Conservation (phyloP, 331 rosid species). For the Cydonia oblonga region DNA sequence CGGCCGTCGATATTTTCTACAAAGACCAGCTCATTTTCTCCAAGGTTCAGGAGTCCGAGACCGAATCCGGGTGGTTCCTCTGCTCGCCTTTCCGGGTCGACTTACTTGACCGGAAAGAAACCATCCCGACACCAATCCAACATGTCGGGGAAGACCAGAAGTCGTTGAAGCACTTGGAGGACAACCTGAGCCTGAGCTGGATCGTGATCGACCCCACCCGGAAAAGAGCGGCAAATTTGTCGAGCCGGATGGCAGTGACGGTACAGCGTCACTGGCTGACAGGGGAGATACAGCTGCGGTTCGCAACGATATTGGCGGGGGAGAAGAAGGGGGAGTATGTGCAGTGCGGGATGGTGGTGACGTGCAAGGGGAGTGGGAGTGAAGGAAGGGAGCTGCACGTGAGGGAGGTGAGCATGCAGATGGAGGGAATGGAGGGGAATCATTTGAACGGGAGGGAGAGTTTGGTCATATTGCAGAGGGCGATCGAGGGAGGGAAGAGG, state of each 20-base stretch:
- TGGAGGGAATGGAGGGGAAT: constrained; percentile 65
- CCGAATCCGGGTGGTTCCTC: constrained; percentile 47
- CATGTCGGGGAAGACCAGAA: constrained; percentile 13
- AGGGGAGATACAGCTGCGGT: constrained; percentile 41
- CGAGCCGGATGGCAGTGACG: constrained; percentile 49
- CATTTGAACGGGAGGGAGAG: constrained; percentile 55
- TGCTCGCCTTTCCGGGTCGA: constrained; percentile 57
- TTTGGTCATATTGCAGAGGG: constrained; percentile 39
- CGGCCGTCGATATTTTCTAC: constrained; percentile 66
- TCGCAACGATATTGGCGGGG: constrained; percentile 29
- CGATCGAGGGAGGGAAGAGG: constrained; percentile 42
- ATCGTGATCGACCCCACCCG: constrained; percentile 46
- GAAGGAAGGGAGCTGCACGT: constrained; percentile 41
- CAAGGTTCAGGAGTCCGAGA: constrained; percentile 26
- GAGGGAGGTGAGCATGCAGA: constrained; percentile 49
- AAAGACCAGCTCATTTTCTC: constrained; percentile 43
- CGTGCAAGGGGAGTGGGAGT: constrained; percentile 43
- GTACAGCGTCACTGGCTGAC: constrained; percentile 59
- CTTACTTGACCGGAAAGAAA: constrained; percentile 42
- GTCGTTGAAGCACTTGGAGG: constrained; percentile 34
- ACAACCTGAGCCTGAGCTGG: constrained; percentile 60
- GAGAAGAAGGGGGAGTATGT: constrained; percentile 13
- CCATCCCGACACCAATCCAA: constrained; percentile 29
- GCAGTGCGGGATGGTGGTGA: constrained; percentile 47
- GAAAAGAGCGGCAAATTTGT: constrained; percentile 48